Conservation (phyloP, 2,329 filamentous ascomycete species). For the Botrytis galanthina region DNA sequence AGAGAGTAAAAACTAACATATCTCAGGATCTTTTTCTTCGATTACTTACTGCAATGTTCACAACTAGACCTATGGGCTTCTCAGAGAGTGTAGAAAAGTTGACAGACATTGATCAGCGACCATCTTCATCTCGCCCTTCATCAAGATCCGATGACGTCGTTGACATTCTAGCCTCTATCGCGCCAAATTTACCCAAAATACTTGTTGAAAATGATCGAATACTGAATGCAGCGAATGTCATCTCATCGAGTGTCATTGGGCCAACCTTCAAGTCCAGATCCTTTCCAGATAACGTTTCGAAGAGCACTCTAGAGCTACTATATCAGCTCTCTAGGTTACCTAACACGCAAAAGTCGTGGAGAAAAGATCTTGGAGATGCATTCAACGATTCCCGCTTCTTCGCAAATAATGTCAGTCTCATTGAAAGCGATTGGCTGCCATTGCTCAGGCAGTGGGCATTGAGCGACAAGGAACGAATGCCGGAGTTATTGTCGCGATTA, state of each 20-base stretch:
- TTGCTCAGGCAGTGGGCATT: conserved; percentile 81
- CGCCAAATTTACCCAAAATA: conserved; percentile 78
- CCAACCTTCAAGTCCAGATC: conserved; percentile 79
- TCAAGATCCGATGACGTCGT: conserved; percentile 70
- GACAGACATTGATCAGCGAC: conserved; percentile 40
- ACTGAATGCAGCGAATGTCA: conserved; percentile 70
- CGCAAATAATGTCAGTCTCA: conserved; percentile 60
- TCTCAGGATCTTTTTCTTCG: conserved; percentile 80
- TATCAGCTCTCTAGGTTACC: conserved; percentile 74
- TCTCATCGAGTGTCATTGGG: conserved; percentile 79
- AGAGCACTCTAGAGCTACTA: conserved; percentile 68
- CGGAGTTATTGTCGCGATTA: conserved; percentile 76
- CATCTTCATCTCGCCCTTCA: conserved; percentile 28
- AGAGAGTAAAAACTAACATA: not conserved
- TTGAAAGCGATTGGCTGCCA: conserved; percentile 75
- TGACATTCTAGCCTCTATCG: conserved; percentile 72
- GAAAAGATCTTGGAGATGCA: conserved; percentile 85
- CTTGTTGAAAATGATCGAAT: conserved; percentile 85
- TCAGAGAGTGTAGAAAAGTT: conserved; percentile 50
- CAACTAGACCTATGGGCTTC: conserved; percentile 76
- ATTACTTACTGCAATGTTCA: conserved; percentile 89
- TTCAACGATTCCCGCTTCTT: conserved; percentile 92
- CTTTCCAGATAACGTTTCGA: conserved; percentile 82
- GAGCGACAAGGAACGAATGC: conserved; percentile 82
- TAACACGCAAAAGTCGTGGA: conserved; percentile 85